Evolutionary conservation across 148 eudicot species (phyloP).

Genomic region (Rhododendron henanense): DNA sequence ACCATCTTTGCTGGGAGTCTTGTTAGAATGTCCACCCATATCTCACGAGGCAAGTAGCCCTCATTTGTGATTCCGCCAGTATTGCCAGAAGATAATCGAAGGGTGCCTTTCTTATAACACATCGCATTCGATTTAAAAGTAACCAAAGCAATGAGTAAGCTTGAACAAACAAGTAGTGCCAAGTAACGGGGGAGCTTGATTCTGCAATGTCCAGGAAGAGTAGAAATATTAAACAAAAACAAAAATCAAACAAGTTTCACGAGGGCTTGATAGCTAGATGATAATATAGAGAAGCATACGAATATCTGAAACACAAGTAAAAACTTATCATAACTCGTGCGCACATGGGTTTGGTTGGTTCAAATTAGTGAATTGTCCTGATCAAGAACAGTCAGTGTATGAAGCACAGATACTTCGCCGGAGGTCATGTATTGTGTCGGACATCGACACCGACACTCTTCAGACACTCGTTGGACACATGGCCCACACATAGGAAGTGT

Average conservation of each 20-base stretch:
- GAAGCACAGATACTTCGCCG: neutral
- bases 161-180: no score
- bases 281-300: neutral
- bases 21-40: no score
- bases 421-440: neutral
- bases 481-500: neutral
- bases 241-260: neutral
- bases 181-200: no score
- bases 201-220: neutral
- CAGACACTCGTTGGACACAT: neutral
- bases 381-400: no score
- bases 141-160: no score
- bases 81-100: no score
- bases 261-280: neutral
- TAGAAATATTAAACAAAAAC: neutral
- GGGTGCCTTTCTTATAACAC: no score
- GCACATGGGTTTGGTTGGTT: neutral
- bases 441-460: neutral
- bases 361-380: neutral
- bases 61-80: no score
- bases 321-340: neutral
- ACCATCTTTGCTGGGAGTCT: no score
- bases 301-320: no score
- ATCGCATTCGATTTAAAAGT: no score
- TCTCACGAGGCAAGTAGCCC: no score